A percentile compares a stretch with the other conserved stretches of the same genome.
phyloP scores from a whole-genome alignment of 2,329 filamentous ascomycete genomes.

The Dactylonectria estremocensis region DNA sequence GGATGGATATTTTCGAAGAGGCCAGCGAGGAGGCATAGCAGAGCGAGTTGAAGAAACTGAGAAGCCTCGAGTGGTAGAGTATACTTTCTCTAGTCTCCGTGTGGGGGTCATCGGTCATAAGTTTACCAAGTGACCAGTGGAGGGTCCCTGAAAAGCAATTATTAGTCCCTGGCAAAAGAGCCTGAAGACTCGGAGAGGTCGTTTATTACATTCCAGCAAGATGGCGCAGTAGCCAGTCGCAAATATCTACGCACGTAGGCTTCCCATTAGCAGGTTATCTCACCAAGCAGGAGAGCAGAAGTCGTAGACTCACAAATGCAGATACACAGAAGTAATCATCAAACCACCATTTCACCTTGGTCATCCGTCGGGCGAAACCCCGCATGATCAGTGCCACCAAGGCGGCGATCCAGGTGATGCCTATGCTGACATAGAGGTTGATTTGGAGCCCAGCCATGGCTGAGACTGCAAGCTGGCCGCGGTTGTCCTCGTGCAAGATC shows the following conservation, averaged over 20 bases:
- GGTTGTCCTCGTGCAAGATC: background rate
- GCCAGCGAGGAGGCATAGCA: constrained; percentile 49
- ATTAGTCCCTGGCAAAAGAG: constrained; percentile 20
- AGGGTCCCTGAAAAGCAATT: constrained; percentile 33
- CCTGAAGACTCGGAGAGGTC: fast-evolving
- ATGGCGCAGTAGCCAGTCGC: no score
- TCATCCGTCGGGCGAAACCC: constrained; percentile 41
- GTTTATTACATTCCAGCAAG: constrained; percentile 40
- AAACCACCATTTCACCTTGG: no score
- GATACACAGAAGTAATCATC: constrained; percentile 45
- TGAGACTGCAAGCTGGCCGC: background rate
- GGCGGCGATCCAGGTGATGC: constrained; percentile 42
- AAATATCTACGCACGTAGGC: constrained; percentile 39
- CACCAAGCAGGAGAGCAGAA: fast-evolving
- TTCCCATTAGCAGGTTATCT: constrained; percentile 16
- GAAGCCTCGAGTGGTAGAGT: constrained; percentile 30
- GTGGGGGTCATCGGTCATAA: constrained; percentile 27
- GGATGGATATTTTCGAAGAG: constrained; percentile 47
- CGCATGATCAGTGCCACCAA: constrained; percentile 39
- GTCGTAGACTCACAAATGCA: constrained; percentile 41
- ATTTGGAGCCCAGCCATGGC: no score
- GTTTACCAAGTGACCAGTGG: constrained; percentile 37
- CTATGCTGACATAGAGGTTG: constrained; percentile 36
- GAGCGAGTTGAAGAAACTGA: constrained; percentile 37
- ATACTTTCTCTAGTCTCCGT: constrained; percentile 34